These are phyloP conservation scores for Leptomonas pyrrhocoris DNA, from an alignment of 208 protist species.

Conservation along the genomic window DNA sequence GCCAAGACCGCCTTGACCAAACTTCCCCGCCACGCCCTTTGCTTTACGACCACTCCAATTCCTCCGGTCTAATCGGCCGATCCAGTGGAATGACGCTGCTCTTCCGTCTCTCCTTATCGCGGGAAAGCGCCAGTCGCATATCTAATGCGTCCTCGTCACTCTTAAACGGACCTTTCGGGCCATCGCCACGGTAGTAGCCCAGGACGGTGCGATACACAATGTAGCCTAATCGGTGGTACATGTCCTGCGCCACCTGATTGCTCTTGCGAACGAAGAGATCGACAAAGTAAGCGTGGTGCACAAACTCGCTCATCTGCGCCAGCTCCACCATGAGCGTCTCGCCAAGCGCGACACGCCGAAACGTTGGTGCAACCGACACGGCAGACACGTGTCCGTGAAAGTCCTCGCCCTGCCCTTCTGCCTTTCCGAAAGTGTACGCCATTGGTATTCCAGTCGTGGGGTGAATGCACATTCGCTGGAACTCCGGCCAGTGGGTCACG, in stretches of 20 bases:
- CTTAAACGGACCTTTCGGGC: constrained; percentile 58
- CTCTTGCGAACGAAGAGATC: constrained; percentile 99
- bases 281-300: constrained; percentile 98
- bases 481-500: constrained; percentile 97
- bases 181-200: constrained; percentile 82
- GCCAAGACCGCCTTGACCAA: too few species aligned
- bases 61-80: constrained; percentile 71
- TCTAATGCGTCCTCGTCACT: constrained; percentile 93
- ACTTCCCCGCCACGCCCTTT: neutral
- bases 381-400: constrained; percentile 99
- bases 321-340: constrained; percentile 95
- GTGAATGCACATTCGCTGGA: constrained; percentile 92
- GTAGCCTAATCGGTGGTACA: constrained; percentile 99
- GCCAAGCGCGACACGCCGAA: constrained; percentile 95
- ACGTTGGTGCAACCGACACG: constrained; percentile 98
- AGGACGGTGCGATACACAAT: constrained; percentile 95
- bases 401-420: constrained; percentile 93
- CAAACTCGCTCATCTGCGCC: constrained; percentile 82
- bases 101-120: constrained; percentile 80
- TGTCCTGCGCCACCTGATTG: constrained; percentile 97
- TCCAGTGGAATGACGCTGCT: constrained; percentile 84
- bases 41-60: constrained; percentile 84
- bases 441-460: constrained; percentile 90
- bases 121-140: constrained; percentile 97
- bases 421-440: constrained; percentile 98